Conservation (phyloP, 805 yeast species). For the Zygoascus flipseniorum region DNA sequence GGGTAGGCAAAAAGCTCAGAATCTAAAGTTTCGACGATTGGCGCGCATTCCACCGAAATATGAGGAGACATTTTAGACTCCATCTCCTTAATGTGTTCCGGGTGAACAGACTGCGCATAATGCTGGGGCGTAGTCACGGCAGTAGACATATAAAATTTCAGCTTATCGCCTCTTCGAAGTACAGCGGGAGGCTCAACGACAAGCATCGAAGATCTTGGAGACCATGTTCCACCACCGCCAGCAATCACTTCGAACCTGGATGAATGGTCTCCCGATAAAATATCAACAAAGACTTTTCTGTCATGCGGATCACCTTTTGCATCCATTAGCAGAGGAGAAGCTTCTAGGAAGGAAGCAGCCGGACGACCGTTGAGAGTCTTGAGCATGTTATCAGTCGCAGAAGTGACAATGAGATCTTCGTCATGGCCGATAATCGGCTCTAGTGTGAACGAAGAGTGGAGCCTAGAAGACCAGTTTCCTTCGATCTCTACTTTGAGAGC, state of each 20-base stretch:
- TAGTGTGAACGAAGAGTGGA: not conserved
- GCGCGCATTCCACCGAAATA: constrained; percentile 22
- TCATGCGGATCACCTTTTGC: constrained; percentile 11
- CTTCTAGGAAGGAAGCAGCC: constrained; percentile 49
- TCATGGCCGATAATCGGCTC: constrained; percentile 13
- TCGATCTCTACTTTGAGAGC: constrained; percentile 3
- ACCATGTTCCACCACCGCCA: constrained; percentile 78
- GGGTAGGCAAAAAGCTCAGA: constrained; percentile 11
- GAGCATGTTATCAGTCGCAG: constrained; percentile 48
- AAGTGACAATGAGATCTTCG: constrained; percentile 36
- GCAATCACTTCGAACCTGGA: constrained; percentile 48
- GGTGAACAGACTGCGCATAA: constrained; percentile 1
- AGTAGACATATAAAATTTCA: constrained; percentile 32
- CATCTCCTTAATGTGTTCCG: not conserved
- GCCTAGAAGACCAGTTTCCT: not conserved
- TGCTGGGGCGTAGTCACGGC: constrained; percentile 1
- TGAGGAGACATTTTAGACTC: not conserved
- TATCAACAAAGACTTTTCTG: constrained; percentile 14
- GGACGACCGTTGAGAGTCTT: constrained; percentile 46
- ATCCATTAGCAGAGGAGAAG: constrained; percentile 12
- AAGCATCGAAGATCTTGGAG: constrained; percentile 56
- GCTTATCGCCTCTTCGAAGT: constrained; percentile 36
- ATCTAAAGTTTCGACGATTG: constrained; percentile 20
- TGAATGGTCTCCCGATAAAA: constrained; percentile 9
- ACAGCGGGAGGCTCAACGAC: constrained; percentile 54